Base-by-base conservation (phyloP, 768 basidiomycete species). In the Tephrocybe sp. region DNA sequence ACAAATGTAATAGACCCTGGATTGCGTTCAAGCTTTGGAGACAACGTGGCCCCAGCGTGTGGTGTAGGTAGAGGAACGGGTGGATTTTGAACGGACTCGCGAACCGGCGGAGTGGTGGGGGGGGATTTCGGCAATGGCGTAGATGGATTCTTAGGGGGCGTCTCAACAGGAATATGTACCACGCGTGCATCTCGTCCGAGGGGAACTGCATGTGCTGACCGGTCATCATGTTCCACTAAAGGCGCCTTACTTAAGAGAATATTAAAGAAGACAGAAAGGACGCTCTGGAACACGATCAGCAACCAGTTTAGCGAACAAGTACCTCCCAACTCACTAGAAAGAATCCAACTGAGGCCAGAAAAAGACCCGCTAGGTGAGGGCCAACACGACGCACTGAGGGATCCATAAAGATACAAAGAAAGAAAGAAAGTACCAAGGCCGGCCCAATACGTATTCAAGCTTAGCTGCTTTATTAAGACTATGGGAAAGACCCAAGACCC, bases 301-400 rank as follows among this genome's bases (percentile, higher is more conserved):
- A 17, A 61, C 20, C 26, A n/a, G 20, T 33, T 40, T 10, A 9
- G 7, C 14, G 36, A 16, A 31, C 33, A 40, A 46, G 20, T 34
- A 41, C 30, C 4, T 26, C 20, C 40, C 39, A 23, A 59, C 71
- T 61, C 49, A 72, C 72, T 62, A 74, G 50, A 38, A 60, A 62
- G 49, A 73, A 69, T 2, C 72, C 72, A 31, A 67, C 55, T 8
- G 60, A 56, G 20, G 66, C 70, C 35, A 68, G 68, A 16, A 70
- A 44, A 36, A 66, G 62, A n/a, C 70, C 66, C 16, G 61, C 68
- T 23, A 56, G 55, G 55, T 59, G 65, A n/a, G 68, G 61, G 22
- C 65, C 49, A 3, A 67, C 50, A 16, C 63, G 62, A 20, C 59
- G 68, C 13, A 58, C 44, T 36, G 34, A 45, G 40, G 30, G 32